Evolutionary conservation across 495 filamentous ascomycete species (phyloP).

Genomic region (Bacidia gigantensis): DNA sequence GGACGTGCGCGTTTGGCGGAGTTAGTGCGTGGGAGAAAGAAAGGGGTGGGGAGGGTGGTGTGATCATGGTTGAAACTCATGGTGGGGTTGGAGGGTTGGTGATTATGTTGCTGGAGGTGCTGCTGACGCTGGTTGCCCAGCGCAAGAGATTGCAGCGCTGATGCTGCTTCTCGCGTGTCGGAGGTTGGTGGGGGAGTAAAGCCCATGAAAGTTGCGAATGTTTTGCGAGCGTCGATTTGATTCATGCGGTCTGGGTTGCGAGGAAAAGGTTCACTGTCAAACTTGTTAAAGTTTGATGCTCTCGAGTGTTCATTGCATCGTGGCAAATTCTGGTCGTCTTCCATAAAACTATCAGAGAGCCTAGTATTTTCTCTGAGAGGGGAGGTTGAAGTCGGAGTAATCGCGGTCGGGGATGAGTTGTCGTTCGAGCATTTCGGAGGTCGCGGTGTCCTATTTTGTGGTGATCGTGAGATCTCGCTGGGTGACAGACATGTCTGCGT

Average conservation of each 20-base stretch:
- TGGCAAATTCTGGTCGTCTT: neutral
- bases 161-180: slow-evolving; percentile 42
- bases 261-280: neutral
- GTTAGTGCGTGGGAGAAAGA: slow-evolving; percentile 13
- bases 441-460: neutral
- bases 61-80: slow-evolving; percentile 35
- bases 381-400: no score
- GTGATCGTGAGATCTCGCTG: neutral
- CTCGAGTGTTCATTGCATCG: no score
- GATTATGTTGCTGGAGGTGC: slow-evolving; percentile 31
- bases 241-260: neutral
- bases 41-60: slow-evolving; percentile 30
- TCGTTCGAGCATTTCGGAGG: neutral
- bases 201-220: neutral
- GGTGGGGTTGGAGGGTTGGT: slow-evolving; percentile 31
- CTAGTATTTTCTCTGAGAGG: no score
- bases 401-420: neutral
- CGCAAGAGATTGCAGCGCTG: slow-evolving; percentile 39
- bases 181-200: neutral
- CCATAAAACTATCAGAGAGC: no score
- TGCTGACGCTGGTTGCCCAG: slow-evolving; percentile 30
- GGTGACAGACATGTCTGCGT: slow-evolving; percentile 1
- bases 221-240: slow-evolving; percentile 24
- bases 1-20: slow-evolving; percentile 54
- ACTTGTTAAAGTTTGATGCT: no score